phyloP scores from a whole-genome alignment of 176 grass and related monocot species.

The Aegilops speltoides region DNA sequence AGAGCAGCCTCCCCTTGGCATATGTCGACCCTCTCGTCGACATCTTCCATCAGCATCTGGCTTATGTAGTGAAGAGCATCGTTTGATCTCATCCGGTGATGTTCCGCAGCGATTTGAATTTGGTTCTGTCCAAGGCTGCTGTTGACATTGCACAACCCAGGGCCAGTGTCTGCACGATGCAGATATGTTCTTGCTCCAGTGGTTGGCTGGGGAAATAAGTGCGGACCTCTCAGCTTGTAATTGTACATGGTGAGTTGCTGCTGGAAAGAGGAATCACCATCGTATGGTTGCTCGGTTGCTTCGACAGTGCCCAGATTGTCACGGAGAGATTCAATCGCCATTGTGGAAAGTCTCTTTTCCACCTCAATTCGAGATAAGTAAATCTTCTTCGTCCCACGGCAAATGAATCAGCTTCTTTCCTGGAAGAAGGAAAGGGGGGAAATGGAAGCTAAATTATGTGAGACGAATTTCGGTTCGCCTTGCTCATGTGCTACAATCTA shows the following conservation, averaged over 20 bases:
- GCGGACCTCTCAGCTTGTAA: neutral
- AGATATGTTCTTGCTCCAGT: constrained; percentile 1
- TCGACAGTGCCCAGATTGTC: neutral
- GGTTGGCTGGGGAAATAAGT: neutral
- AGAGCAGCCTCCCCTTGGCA: constrained; percentile 28
- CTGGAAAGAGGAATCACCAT: neutral
- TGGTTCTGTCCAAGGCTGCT: neutral
- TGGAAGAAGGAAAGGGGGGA: neutral
- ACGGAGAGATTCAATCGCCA: constrained; percentile 3
- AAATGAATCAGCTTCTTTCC: neutral
- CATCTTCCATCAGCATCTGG: constrained; percentile 42
- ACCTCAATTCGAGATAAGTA: neutral
- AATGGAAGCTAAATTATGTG: neutral
- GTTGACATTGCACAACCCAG: too few relatives aligned
- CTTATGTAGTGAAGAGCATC: constrained; percentile 39
- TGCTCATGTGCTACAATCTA: neutral
- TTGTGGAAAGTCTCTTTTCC: neutral
- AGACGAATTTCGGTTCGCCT: neutral
- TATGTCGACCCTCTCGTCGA: constrained; percentile 6
- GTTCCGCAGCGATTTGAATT: neutral
- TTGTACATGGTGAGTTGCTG: neutral
- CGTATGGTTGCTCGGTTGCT: neutral
- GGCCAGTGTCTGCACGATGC: neutral
- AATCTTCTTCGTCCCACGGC: neutral
- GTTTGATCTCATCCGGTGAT: constrained; percentile 17